Evolutionary conservation across 2,329 filamentous ascomycete species (phyloP), one percentile per base, ranked within the genome.

Genomic region (Mollisia scopiformis): DNA sequence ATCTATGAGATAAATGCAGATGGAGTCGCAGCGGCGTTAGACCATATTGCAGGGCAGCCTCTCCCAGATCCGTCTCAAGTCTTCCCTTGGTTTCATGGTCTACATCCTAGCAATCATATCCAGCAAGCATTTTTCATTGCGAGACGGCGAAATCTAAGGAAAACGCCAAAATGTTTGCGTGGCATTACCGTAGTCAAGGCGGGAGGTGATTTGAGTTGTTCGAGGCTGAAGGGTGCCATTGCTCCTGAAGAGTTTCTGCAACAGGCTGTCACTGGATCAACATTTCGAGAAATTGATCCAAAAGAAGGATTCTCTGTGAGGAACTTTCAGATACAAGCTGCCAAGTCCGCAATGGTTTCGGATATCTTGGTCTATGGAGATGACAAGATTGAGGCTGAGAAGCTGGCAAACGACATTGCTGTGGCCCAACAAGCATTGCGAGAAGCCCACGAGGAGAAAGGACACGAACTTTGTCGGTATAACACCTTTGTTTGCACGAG

Each of bases 271-370:
- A 71, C 2, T 13, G 66, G 64, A 27, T 62, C 69, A 7, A 25
- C 53, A 23, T 97, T 99, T 72, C 78, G 93, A 62, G 91, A 96
- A 46, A 84, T 89, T 41, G 95, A 99, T 72, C 95, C 95, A 1
- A 84, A 80, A 58, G 91, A 96, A 66, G 95, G 95, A 8, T 98
- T 98, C 73, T 97, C 92, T 4, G 93, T 98, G 46, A 87, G 95
- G 49, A 98, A 98, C 75, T 99, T 99, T 73, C 94, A 98, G 70
- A 98, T 98, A 39, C 95, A 99, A 75, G 85, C 91, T 0, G 90
- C 90, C 61, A 99, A 99, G 75, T 80, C 91, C 66, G 93, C 93
- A 57, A 86, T 90, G 66, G 85, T 95, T 8, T 97, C 93, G 0
- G 95, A 99, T 74, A 92, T 99, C 65, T 84, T 99, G 41, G 85